phyloP scores from a whole-genome alignment of 2,329 filamentous ascomycete species.

The Amesomyces nigricolor region DNA sequence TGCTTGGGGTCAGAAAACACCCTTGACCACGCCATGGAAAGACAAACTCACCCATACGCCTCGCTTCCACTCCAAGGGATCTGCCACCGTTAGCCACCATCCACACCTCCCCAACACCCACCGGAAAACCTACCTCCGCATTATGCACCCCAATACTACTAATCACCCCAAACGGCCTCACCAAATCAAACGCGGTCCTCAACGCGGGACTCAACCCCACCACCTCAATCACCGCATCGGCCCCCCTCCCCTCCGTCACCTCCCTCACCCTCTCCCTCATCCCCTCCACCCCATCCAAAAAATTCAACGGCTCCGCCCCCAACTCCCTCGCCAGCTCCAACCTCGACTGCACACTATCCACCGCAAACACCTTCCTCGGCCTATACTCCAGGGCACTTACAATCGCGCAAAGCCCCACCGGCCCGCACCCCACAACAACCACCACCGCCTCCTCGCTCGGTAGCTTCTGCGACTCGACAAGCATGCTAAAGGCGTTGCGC shows the following conservation, averaged over 20 bases:
- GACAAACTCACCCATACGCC: constrained; percentile 42
- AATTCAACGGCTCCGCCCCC: constrained; percentile 80
- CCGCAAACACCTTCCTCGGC: constrained; percentile 69
- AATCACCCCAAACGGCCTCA: constrained; percentile 68
- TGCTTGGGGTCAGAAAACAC: constrained; percentile 30
- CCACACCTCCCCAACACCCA: neutral
- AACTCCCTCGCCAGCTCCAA: constrained; percentile 66
- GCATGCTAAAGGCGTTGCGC: constrained; percentile 65
- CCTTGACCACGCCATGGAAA: too few species aligned
- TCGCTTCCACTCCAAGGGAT: constrained; percentile 62
- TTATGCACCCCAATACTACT: constrained; percentile 74
- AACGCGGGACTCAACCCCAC: constrained; percentile 66
- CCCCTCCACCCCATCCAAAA: constrained; percentile 55
- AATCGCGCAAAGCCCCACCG: constrained; percentile 78
- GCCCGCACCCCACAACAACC: constrained; percentile 79
- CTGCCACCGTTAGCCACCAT: constrained; percentile 33
- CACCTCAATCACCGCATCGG: constrained; percentile 78
- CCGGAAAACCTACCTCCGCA: constrained; percentile 48
- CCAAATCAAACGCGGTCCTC: constrained; percentile 63
- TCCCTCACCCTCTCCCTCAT: constrained; percentile 66
- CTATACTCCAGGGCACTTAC: constrained; percentile 70
- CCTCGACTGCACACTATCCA: constrained; percentile 71
- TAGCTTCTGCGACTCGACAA: constrained; percentile 43
- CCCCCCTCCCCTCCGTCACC: constrained; percentile 72
- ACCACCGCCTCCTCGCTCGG: constrained; percentile 59